These are phyloP conservation scores for Chlorella ohadii DNA, from an alignment of 139 green algal species.

Conservation along the genomic window DNA sequence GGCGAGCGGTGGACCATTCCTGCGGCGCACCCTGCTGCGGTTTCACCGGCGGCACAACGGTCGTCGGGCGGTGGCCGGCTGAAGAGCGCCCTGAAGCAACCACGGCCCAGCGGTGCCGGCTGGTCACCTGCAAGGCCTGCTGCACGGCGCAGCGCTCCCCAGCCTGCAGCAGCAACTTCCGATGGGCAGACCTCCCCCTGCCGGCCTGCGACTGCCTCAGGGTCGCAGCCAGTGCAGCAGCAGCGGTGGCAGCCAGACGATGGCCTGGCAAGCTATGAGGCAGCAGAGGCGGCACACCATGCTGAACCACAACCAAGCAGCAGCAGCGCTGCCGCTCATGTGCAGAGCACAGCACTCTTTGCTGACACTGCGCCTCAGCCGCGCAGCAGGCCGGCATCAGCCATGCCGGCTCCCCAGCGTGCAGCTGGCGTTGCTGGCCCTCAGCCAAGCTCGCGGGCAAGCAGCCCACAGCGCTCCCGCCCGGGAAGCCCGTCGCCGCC, in stretches of 20 bases:
- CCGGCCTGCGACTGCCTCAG: neutral
- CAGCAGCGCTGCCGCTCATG: no score
- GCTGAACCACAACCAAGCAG: no score
- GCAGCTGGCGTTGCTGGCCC: neutral
- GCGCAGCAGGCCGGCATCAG: no score
- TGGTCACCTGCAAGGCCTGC: neutral
- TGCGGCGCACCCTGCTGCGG: neutral
- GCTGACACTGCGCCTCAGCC: no score
- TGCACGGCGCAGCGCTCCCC: neutral
- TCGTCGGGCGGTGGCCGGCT: neutral
- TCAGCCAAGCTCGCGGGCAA: neutral
- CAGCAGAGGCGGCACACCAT: neutral
- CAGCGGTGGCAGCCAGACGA: constrained; percentile 26
- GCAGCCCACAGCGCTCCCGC: neutral
- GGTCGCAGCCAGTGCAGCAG: neutral
- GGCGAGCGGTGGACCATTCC: constrained; percentile 5
- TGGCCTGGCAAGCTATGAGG: neutral
- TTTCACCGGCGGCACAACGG: neutral
- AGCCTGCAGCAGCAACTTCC: neutral
- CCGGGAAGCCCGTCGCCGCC: neutral
- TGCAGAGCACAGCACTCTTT: no score
- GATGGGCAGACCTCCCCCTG: neutral
- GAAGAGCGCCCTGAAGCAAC: constrained; percentile 6
- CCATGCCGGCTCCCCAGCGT: neutral
- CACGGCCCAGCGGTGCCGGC: neutral